These are phyloP conservation scores for Myxozyma udenii DNA, from an alignment of 805 yeast genomes.

Conservation along the genomic window DNA sequence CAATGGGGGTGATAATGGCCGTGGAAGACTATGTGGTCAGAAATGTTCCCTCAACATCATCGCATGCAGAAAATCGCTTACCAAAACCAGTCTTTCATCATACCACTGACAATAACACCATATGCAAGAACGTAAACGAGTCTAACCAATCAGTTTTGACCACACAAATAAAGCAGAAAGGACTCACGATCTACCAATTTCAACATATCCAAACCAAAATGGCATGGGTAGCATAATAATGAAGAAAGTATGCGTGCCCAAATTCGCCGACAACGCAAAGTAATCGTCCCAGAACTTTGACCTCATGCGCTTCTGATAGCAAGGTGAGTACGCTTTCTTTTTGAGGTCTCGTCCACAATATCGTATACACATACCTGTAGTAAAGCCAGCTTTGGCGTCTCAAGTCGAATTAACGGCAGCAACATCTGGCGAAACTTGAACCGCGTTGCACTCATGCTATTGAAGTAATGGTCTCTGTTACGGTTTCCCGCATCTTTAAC, in stretches of 20 bases:
- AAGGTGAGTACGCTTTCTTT: too few relatives aligned
- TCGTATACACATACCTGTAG: slow-evolving; percentile 47
- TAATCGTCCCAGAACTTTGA: slow-evolving; percentile 59
- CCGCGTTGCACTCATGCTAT: slow-evolving; percentile 54
- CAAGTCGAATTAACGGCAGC: slow-evolving; percentile 58
- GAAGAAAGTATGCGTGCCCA: slow-evolving; percentile 92
- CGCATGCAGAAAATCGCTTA: background rate
- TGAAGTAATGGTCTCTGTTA: slow-evolving; percentile 61
- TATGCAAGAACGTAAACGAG: slow-evolving; percentile 61
- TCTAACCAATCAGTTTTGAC: slow-evolving; percentile 6
- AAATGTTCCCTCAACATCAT: background rate
- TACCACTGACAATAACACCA: slow-evolving; percentile 61
- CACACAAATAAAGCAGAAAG: background rate
- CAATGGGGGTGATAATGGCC: slow-evolving; percentile 90
- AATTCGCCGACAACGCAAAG: slow-evolving; percentile 81
- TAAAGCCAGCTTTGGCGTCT: slow-evolving; percentile 55
- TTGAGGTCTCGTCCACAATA: background rate
- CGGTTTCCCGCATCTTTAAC: slow-evolving; percentile 70
- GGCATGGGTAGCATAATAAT: slow-evolving; percentile 84
- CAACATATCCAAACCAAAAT: slow-evolving; percentile 69
- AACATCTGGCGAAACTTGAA: slow-evolving; percentile 53
- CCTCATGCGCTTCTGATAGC: slow-evolving; percentile 39
- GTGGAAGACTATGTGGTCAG: slow-evolving; percentile 51
- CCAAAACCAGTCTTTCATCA: slow-evolving; percentile 77
- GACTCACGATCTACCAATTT: slow-evolving; percentile 52